Evolutionary conservation across 2,329 filamentous ascomycete genomes (phyloP).

Genomic region (Ophiosphaerella narmari): DNA sequence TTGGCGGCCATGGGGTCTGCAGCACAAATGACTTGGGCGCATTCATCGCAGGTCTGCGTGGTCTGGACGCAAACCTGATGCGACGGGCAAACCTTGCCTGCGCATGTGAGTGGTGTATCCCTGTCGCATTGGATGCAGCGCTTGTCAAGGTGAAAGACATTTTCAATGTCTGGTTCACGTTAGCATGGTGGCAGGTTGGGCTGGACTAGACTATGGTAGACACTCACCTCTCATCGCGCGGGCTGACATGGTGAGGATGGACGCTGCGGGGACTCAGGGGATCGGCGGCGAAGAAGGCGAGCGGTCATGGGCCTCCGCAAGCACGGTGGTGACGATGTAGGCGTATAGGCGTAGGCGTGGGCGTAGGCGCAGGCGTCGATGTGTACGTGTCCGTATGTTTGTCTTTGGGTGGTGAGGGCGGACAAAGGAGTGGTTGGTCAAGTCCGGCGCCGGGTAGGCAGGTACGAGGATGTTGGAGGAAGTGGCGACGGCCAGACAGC

Average conservation of each 20-base stretch:
- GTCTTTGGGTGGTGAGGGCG: constrained; percentile 9
- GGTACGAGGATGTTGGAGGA: neutral
- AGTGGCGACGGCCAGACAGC: constrained; percentile 7
- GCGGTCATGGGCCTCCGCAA: constrained; percentile 12
- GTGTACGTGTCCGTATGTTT: constrained; percentile 5
- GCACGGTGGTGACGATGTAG: neutral
- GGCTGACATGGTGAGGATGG: constrained; percentile 19
- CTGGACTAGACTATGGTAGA: neutral
- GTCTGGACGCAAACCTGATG: constrained; percentile 65
- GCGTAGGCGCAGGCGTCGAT: constrained; percentile 6
- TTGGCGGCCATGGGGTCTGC: constrained; percentile 41
- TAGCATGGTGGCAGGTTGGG: constrained; percentile 3
- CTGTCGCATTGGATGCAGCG: constrained; percentile 64
- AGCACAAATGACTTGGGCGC: constrained; percentile 62
- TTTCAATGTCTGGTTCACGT: constrained; percentile 38
- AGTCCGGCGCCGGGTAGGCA: constrained; percentile 6
- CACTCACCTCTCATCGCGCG: constrained; percentile 20
- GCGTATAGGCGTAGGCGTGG: too few species aligned
- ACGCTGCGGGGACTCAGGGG: constrained; percentile 13
- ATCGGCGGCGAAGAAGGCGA: constrained; percentile 15
- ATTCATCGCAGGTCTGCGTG: constrained; percentile 63
- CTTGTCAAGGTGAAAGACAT: constrained; percentile 55
- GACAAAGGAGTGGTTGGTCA: constrained; percentile 11
- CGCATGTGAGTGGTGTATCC: constrained; percentile 56
- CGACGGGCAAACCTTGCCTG: constrained; percentile 54